Base-by-base conservation (phyloP, 805 yeast genomes). In the Starmerella scarabaei region DNA sequence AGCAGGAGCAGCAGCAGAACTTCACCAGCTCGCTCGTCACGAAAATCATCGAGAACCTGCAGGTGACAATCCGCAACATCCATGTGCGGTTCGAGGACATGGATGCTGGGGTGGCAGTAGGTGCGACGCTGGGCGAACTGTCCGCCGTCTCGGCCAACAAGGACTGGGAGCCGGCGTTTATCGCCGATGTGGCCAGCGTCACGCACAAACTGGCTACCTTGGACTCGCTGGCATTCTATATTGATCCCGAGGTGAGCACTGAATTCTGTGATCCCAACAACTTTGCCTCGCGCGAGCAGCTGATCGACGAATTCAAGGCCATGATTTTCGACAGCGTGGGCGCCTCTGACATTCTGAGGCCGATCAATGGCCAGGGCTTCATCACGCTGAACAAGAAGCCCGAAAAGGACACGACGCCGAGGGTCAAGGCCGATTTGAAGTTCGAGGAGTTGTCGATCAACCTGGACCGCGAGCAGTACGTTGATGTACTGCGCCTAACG, bases 121-220 rank as follows among this genome's bases (percentile, higher is more conserved):
- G 99, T 3, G 51, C 84, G 15, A 79, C 93, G 0, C 67, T 91
- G 36, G 71, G 73, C 31, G 97, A 91, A 60, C 66, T 91, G 31
- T 83, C 95, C 0, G 97, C 95, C 0, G 80, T 85, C 0, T 83
- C 95, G 1, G 77, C 97, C 0, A 86, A 88, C 58, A 77, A 71
- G 23, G 62, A 71, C 27, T 91, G 97, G 97, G 61, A 68, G 18
- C 91, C 93, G 2, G 77, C 79, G 16, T 88, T 88, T 57, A 79
- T 91, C 21, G 72, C 88, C 2, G 75, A 78, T 21, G 67, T 80
- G 3, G 73, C 75, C 23, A 55, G 66, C 15, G 66, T 77, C 34
- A 75, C 96, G 0, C 72, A 82, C 49, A 91, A 91, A 56, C 63
- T 88, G 34, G 62, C 86, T 30, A 77, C 82, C 1, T 66, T 91